These are phyloP conservation scores for Metarhizium anisopliae DNA, from an alignment of 2,329 filamentous ascomycete species.

Conservation along the genomic window DNA sequence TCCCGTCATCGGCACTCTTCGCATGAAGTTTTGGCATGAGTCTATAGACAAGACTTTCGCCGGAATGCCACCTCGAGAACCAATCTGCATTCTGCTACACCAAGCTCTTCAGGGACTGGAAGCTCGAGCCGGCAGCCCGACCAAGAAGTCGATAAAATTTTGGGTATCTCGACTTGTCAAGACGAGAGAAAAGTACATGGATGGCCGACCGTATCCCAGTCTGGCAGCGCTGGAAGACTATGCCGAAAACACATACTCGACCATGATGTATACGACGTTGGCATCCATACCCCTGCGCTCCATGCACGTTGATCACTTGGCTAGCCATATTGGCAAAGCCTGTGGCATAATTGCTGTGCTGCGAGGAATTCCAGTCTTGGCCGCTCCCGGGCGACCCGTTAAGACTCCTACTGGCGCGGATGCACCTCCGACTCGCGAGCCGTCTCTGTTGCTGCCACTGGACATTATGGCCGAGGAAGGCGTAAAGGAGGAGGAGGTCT, in stretches of 20 bases:
- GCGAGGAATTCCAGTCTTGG: slow-evolving; percentile 81
- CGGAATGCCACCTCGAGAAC: slow-evolving; percentile 76
- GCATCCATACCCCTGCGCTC: slow-evolving; percentile 72
- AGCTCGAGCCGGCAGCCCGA: slow-evolving; percentile 29
- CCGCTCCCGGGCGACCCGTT: slow-evolving; percentile 52
- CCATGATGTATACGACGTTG: slow-evolving; percentile 79
- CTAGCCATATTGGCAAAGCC: slow-evolving; percentile 91
- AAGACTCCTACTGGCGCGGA: slow-evolving; percentile 31
- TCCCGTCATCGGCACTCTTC: slow-evolving; percentile 76
- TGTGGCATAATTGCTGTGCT: slow-evolving; percentile 79
- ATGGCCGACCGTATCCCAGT: slow-evolving; percentile 70
- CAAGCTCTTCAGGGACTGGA: slow-evolving; percentile 58
- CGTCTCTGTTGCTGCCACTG: slow-evolving; percentile 66
- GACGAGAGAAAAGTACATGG: slow-evolving; percentile 73
- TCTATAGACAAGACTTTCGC: slow-evolving; percentile 69
- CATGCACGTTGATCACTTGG: slow-evolving; percentile 82
- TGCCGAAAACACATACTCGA: slow-evolving; percentile 91
- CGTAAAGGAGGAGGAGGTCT: slow-evolving; percentile 82
- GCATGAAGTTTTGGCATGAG: slow-evolving; percentile 93
- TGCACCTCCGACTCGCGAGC: slow-evolving; percentile 30
- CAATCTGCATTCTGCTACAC: slow-evolving; percentile 76
- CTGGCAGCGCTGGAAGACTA: slow-evolving; percentile 74
- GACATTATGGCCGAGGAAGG: slow-evolving; percentile 80
- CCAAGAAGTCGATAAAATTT: slow-evolving; percentile 50
- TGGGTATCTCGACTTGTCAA: slow-evolving; percentile 72